These are phyloP conservation scores for Pseudoscleropodium purum DNA, from an alignment of 225 moss, liverwort and hornwort species.

Conservation along the genomic window DNA sequence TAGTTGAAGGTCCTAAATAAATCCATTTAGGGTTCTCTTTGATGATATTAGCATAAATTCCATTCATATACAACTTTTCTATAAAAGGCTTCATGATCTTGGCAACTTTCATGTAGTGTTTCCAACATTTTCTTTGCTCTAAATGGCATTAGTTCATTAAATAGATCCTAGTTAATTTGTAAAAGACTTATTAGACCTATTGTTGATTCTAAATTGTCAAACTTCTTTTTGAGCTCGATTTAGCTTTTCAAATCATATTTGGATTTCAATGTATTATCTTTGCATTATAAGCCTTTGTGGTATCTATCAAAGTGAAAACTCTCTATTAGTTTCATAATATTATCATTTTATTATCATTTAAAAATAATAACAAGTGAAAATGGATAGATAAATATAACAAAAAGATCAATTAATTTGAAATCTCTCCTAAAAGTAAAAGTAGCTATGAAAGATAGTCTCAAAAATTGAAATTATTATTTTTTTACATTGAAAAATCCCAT, in stretches of 20 bases:
- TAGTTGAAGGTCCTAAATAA: not conserved
- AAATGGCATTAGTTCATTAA: fast-evolving
- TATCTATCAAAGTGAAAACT: not conserved
- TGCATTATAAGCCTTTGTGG: not conserved
- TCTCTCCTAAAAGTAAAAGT: fast-evolving
- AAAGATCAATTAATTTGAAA: not conserved
- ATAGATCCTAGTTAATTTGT: not conserved
- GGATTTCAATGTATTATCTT: not conserved
- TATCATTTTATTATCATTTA: too few relatives aligned
- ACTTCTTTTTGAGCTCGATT: not conserved
- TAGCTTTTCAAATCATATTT: not conserved
- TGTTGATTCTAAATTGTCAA: fast-evolving
- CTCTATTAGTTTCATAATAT: not conserved
- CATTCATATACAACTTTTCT: not conserved
- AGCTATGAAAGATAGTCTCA: not conserved
- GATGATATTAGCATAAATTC: not conserved
- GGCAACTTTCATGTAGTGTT: not conserved
- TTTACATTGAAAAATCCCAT: not conserved
- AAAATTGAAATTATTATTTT: not conserved
- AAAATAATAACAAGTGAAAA: not conserved
- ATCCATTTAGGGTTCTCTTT: not conserved
- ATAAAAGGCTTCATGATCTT: not conserved
- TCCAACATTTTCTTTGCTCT: not conserved
- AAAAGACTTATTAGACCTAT: not conserved
- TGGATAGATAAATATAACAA: not conserved